These are phyloP conservation scores for Trichosporon sp. DNA, from an alignment of 1,284 basidiomycete species.

Conservation along the genomic window DNA sequence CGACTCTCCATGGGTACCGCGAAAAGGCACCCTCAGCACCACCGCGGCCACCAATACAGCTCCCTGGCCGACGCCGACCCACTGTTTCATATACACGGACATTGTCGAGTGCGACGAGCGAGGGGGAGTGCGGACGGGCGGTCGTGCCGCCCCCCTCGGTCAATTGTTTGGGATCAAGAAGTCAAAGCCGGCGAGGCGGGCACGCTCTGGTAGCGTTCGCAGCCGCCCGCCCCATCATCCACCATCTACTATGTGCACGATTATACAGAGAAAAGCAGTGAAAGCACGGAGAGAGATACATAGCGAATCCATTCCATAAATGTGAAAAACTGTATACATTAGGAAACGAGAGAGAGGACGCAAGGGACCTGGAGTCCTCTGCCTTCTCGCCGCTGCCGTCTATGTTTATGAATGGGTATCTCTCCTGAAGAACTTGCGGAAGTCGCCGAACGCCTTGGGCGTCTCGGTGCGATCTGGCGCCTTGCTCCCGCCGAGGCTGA, in stretches of 20 bases:
- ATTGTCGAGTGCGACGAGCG: neutral
- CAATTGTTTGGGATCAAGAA: neutral
- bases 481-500: slow-evolving; percentile 27
- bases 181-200: neutral
- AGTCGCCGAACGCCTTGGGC: slow-evolving; percentile 76
- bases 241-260: neutral
- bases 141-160: neutral
- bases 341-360: neutral
- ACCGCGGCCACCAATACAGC: neutral
- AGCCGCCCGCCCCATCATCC: neutral
- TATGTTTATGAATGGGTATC: slow-evolving; percentile 18
- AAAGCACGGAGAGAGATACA: neutral
- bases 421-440: slow-evolving; percentile 50
- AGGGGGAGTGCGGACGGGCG: neutral
- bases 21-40: neutral
- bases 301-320: neutral
- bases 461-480: slow-evolving; percentile 53
- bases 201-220: neutral
- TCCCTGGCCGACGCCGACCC: neutral
- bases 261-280: neutral
- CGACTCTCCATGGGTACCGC: neutral
- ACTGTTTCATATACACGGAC: slow-evolving; percentile 1
- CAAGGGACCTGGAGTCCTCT: neutral
- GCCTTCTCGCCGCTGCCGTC: neutral
- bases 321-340: slow-evolving; percentile 1